These are phyloP conservation scores for Penicillium sp. DNA, from an alignment of 2,329 filamentous ascomycete genomes.

Conservation along the genomic window DNA sequence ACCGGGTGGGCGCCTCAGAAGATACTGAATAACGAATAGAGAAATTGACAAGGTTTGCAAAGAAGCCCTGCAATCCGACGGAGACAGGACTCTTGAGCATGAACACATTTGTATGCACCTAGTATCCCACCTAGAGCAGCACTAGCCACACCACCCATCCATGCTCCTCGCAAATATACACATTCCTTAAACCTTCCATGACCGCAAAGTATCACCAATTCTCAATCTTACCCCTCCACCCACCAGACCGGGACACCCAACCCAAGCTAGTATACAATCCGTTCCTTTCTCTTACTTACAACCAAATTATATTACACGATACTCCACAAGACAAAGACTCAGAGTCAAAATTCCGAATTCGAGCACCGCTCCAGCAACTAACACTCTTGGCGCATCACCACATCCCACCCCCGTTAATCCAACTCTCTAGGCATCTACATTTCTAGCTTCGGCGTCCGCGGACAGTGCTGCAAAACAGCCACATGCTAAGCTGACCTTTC, in stretches of 20 bases:
- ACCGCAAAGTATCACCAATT: too few species aligned
- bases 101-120: neutral
- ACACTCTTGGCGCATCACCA: constrained; percentile 1
- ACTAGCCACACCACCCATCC: neutral
- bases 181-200: too few species aligned
- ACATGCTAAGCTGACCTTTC: neutral
- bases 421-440: constrained; percentile 20
- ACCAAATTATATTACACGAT: neutral
- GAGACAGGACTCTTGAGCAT: neutral
- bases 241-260: neutral
- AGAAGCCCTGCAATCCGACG: neutral
- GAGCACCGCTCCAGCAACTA: constrained; percentile 4
- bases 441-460: constrained; percentile 11
- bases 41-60: neutral
- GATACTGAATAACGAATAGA: neutral
- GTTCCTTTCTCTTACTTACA: neutral
- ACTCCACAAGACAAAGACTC: neutral
- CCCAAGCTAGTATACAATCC: too few species aligned
- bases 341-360: neutral
- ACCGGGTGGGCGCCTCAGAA: too few species aligned
- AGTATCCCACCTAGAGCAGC: neutral
- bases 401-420: constrained; percentile 6
- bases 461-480: neutral
- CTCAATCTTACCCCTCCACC: neutral
- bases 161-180: neutral